These are phyloP conservation scores for sweet orange (Citrus sinensis) DNA, from an alignment of 345 rosid species.

Conservation along the genomic window DVS_A1.0 CM039163.1:4500001-4500500, in stretches of 20 bases:
- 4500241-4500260: slow-evolving; percentile 7
- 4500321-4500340: background rate
- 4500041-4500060: background rate
- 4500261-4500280: slow-evolving; percentile 13
- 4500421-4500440: slow-evolving; percentile 18
- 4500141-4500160: background rate
- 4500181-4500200: background rate
- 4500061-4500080: slow-evolving; percentile 8
- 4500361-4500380: slow-evolving; percentile 27
- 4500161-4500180: background rate
- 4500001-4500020: background rate
- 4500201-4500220: background rate
- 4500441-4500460: slow-evolving; percentile 26
- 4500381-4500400: slow-evolving; percentile 28
- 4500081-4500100: background rate
- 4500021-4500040: background rate
- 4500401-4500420: slow-evolving; percentile 18
- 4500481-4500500: slow-evolving; percentile 30
- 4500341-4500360: slow-evolving; percentile 35
- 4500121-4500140: background rate
- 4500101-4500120: background rate
- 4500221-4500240: slow-evolving; percentile 13
- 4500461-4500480: slow-evolving; percentile 20
- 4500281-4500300: slow-evolving; percentile 9
- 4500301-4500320: slow-evolving; percentile 14